phyloP scores from a whole-genome alignment of 495 filamentous ascomycete species.

The Xanthoparmelia taractica region DNA sequence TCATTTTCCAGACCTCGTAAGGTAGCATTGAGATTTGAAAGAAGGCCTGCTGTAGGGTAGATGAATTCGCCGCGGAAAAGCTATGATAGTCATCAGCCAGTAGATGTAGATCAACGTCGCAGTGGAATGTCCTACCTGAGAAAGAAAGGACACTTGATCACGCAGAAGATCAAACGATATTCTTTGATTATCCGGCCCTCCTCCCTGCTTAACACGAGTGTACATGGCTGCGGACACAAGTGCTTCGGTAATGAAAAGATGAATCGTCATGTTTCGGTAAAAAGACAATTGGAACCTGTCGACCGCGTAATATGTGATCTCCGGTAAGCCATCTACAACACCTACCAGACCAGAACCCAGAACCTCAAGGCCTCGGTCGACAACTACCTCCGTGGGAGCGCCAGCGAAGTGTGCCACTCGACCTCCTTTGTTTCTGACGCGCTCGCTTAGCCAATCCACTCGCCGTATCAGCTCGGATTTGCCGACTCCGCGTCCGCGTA shows the following conservation, averaged over 20 bases:
- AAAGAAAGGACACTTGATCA: conserved; percentile 79
- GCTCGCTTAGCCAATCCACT: conserved; percentile 80
- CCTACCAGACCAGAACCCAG: conserved; percentile 84
- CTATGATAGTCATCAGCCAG: conserved; percentile 32
- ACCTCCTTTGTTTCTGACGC: conserved; percentile 78
- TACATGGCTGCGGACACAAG: conserved; percentile 86
- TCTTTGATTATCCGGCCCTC: conserved; percentile 68
- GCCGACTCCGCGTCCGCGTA: conserved; percentile 87
- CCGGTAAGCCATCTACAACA: conserved; percentile 64
- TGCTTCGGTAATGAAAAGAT: conserved; percentile 89
- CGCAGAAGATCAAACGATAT: conserved; percentile 64
- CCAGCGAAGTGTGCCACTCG: conserved; percentile 88
- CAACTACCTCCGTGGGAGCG: conserved; percentile 66
- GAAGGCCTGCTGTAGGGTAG: conserved; percentile 78
- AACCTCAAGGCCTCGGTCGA: conserved; percentile 83
- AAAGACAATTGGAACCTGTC: conserved; percentile 96
- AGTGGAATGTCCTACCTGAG: conserved; percentile 43
- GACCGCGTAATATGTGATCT: conserved; percentile 86
- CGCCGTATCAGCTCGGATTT: conserved; percentile 75
- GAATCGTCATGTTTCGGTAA: conserved; percentile 98
- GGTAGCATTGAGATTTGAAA: conserved; percentile 70
- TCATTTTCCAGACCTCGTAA: conserved; percentile 70
- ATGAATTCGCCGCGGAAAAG: conserved; percentile 97
- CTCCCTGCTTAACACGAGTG: conserved; percentile 78
- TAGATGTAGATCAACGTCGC: not conserved